Evolutionary conservation across 1,284 basidiomycete species (phyloP), one percentile per base, ranked within the genome.

Genomic region (Xanthoconium separans): DNA sequence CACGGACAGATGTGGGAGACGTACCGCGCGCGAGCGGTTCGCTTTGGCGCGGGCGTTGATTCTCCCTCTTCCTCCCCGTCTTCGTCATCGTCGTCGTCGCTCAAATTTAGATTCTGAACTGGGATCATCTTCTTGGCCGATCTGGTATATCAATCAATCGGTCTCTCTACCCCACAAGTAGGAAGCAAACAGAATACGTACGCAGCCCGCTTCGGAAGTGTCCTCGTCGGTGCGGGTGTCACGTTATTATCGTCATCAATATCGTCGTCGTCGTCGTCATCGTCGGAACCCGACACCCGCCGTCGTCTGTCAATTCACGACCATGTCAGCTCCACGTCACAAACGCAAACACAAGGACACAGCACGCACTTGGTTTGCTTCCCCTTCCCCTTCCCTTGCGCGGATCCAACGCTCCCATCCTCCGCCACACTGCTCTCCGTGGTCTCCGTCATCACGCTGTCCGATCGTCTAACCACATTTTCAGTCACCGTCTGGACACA

Each of bases 221-320:
- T 63, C 55, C 77, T 66, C 18, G 69, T 73, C 16, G 75, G 76
- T 6, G 65, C 66, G 46, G 66, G 58, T 11, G 71, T 68, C 9
- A 62, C 71, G 66, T 27, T 27, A 27, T 27, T 27, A 5, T 37
- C 66, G 58, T 30, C 67, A 63, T 49, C 60, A 45, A 39, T 36
- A 20, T 13, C 60, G n/a, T 76, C 70, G 3, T 63, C 69, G 6
- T 74, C 55, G 0, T 57, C 61, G n/a, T 76, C 70, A 3, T 64
- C 68, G 7, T 74, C 71, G 6, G 71, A 74, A 37, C 77, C 75
- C 20, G 83, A 84, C 10, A 79, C 55, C 11, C 77, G 70, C 56
- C 73, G 72, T 41, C 74, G 70, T 63, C 79, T 81, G 37, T 0
- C 6, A 18, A 10, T 29, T 27, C 20, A 41, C 20, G 15, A 13